These are phyloP conservation scores for Pulicaria dysenterica DNA, from an alignment of 129 eudicot genomes.

Conservation along the genomic window DNA sequence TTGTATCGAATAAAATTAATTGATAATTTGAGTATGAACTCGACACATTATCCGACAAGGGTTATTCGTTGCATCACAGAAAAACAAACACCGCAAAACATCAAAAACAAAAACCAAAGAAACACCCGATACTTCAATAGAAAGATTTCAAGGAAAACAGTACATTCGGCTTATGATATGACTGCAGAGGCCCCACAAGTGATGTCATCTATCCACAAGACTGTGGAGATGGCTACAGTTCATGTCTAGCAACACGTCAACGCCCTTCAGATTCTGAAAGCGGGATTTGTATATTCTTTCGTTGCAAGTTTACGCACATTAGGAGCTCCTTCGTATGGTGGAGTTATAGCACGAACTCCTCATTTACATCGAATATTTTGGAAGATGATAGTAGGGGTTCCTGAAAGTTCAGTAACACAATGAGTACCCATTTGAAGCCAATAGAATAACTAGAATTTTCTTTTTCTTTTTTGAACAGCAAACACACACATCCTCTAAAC, in stretches of 20 bases:
- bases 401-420: slow-evolving; percentile 41
- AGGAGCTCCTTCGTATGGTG: slow-evolving; percentile 4
- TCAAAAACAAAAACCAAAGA: neutral
- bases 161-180: neutral
- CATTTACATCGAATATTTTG: slow-evolving; percentile 42
- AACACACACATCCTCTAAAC: no score
- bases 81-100: neutral
- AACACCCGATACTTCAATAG: neutral
- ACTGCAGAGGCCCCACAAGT: neutral
- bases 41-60: no score
- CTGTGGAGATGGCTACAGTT: slow-evolving; percentile 15
- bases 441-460: no score
- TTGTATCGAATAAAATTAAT: no score
- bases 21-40: no score
- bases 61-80: neutral
- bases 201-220: neutral
- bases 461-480: no score
- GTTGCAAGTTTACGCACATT: neutral
- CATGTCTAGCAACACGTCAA: neutral
- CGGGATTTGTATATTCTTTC: slow-evolving; percentile 1
- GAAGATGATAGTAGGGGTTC: slow-evolving; percentile 63
- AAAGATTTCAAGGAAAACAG: neutral
- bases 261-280: neutral
- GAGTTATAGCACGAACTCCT: slow-evolving; percentile 30
- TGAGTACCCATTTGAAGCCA: no score